Evolutionary conservation across 257 asterid species (phyloP), one percentile per base, ranked within the genome.

Genomic region (Asclepias syriaca): DNA sequence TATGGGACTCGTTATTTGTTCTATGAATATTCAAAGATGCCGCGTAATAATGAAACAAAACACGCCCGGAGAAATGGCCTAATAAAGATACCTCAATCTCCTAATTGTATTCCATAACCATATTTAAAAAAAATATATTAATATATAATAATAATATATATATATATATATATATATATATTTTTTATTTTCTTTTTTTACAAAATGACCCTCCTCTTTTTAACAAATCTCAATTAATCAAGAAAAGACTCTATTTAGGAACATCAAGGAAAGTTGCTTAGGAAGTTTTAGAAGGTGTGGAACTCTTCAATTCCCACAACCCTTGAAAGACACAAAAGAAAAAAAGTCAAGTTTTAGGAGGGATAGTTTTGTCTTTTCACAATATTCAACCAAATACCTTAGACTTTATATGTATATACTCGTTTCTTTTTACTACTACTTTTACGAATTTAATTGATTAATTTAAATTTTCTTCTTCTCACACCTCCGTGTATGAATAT

Each of bases 381-480:
- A 50, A 50, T n/a, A 51, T 69, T 82, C 84, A 79, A 83, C 85
- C 85, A 73, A 85, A 77, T 60, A 63, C 68, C 3, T 8, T 57
- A 18, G 70, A 75, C 81, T 79, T 58, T 16, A 21, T 73, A 5
- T 34, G 3, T 34, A 34, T 29, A 4, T 34, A 72, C 75, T 84
- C 54, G 10, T 70, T 51, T 6, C 58, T 40, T 49, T 68, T 71
- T 57, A 55, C 72, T 32, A 29, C 19, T 61, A 24, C 39, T 32
- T 63, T 5, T 32, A 58, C 16, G 21, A 27, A 55, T 66, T 64
- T 40, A 9, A 22, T 14, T 51, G 16, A 12, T 43, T 43, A 8
- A 8, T 48, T 9, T 24, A 34, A 34, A 34, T 54, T 24, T 5
- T 50, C 43, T 71, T 73, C 29, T 13, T 27, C 49, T n/a, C 46